phyloP scores from a whole-genome alignment of 225 moss, liverwort and hornwort genomes.

The Bryoerythrophyllum caledonicum region DNA sequence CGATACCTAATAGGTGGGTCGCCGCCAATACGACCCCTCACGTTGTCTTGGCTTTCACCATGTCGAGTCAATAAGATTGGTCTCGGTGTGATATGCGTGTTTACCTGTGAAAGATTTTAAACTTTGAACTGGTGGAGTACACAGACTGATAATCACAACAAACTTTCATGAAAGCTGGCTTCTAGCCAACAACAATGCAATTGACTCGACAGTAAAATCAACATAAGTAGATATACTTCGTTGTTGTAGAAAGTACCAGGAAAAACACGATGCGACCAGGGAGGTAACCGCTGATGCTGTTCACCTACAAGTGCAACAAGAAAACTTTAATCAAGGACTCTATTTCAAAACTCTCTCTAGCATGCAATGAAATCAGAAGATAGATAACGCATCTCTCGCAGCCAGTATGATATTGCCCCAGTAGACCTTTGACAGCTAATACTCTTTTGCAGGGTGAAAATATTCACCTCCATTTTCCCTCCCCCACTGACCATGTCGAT shows the following conservation, averaged over 20 bases:
- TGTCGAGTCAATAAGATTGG: slow-evolving; percentile 97
- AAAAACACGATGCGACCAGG: slow-evolving; percentile 99
- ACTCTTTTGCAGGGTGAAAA: slow-evolving; percentile 6
- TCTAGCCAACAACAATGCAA: neutral
- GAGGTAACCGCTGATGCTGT: slow-evolving; percentile 97
- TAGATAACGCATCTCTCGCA: slow-evolving; percentile 14
- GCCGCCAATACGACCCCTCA: slow-evolving; percentile 95
- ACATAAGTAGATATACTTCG: neutral
- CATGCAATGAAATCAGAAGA: slow-evolving; percentile 22
- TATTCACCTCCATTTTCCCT: slow-evolving; percentile 87
- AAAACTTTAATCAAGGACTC: slow-evolving; percentile 11
- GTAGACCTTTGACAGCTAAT: slow-evolving; percentile 8
- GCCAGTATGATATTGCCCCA: slow-evolving; percentile 5
- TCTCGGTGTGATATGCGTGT: slow-evolving; percentile 93
- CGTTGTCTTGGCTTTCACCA: slow-evolving; percentile 95
- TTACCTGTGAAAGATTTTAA: slow-evolving; percentile 55
- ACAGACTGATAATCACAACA: slow-evolving; percentile 12
- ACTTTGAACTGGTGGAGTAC: neutral
- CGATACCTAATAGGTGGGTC: slow-evolving; percentile 86
- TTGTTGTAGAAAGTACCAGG: slow-evolving; percentile 59
- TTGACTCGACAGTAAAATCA: slow-evolving; percentile 18
- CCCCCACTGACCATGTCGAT: slow-evolving; percentile 95
- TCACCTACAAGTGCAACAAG: slow-evolving; percentile 63
- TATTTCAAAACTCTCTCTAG: slow-evolving; percentile 3
- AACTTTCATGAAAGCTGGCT: slow-evolving; percentile 9